Base-by-base conservation (phyloP, 768 basidiomycete genomes). In the Pulveroboletus sp. region DNA sequence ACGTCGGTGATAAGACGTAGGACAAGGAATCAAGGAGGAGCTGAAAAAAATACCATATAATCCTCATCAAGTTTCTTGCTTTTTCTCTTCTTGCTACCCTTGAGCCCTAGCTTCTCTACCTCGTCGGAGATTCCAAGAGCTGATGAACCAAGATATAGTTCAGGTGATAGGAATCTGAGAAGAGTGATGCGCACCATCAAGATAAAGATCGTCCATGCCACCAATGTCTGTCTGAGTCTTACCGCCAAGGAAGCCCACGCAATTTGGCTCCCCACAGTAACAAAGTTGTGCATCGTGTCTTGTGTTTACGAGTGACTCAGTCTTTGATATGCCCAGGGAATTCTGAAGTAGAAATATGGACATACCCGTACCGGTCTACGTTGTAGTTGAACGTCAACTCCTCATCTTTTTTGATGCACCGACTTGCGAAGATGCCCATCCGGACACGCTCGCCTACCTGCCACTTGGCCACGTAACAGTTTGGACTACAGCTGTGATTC, bases 361-460 rank as follows among this genome's bases (percentile, higher is more conserved):
- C 86, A 43, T 52, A 94, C 95, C 95, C 96, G 61, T 99, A 99
- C 50, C 96, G 91, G 69, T 98, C 96, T 36, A 98, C 96, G 66
- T 99, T 99, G 67, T 99, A 99, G 70, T 99, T 98, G 75, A 98
- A 98, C 0, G 96, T 98, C 58, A 97, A 69, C 69, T 97, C 94
- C 62, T 96, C 93, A 54, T 89, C 68, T 63, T 80, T 81, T 64
- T 77, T 68, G 57, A 97, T 85, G 46, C 75, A 56, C 38, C 91
- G 78, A 60, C 85, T 92, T n/a, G 95, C 85, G 61, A 98, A 99
- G 59, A 98, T 97, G 39, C 94, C 96, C 95, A 97, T 97, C 32
- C 96, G 85, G 54, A 98, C 83, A 38, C 86, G 80, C 30, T 79
- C 71, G 8, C 89, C 94, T 28, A 98, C 80, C 4, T 93, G 92